Conservation (phyloP, 2,329 filamentous ascomycete species). For the Verticillium tricorpus region DNA sequence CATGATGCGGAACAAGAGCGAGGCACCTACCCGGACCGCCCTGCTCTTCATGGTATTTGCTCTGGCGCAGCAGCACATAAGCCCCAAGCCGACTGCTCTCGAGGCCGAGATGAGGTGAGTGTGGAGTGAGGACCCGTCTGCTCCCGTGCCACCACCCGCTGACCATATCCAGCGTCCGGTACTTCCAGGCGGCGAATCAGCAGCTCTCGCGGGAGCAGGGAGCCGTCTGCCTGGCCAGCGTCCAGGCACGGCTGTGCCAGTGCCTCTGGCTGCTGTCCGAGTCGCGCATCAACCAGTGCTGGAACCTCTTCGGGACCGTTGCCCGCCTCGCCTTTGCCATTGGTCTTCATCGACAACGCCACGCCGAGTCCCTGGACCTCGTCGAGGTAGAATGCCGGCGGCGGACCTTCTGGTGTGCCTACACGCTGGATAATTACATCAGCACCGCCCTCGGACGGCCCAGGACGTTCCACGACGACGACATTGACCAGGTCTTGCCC, state of each 20-base stretch:
- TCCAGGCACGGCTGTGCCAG: slow-evolving; percentile 34
- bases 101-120: slow-evolving; percentile 1
- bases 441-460: slow-evolving; percentile 58
- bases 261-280: slow-evolving; percentile 37
- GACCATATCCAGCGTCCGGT: background rate
- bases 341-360: slow-evolving; percentile 30
- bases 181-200: slow-evolving; percentile 26
- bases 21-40: background rate
- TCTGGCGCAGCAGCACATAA: slow-evolving; percentile 38
- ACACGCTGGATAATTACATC: slow-evolving; percentile 60
- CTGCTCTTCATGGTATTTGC: slow-evolving; percentile 36
- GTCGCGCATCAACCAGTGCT: slow-evolving; percentile 41
- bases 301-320: slow-evolving; percentile 37
- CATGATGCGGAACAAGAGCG: slow-evolving; percentile 22
- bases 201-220: slow-evolving; percentile 32
- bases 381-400: slow-evolving; percentile 26
- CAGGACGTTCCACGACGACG: slow-evolving; percentile 57
- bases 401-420: slow-evolving; percentile 58
- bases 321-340: slow-evolving; percentile 30
- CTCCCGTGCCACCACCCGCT: background rate
- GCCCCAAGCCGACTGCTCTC: background rate
- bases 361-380: slow-evolving; percentile 23
- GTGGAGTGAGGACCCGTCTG: no score
- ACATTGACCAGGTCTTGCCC: slow-evolving; percentile 58
- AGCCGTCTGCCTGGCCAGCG: slow-evolving; percentile 28